A percentile compares a stretch with the other conserved stretches of the same genome.
phyloP scores from a whole-genome alignment of 208 protist genomes.

The Kentomonas sorsogonicus region DNA sequence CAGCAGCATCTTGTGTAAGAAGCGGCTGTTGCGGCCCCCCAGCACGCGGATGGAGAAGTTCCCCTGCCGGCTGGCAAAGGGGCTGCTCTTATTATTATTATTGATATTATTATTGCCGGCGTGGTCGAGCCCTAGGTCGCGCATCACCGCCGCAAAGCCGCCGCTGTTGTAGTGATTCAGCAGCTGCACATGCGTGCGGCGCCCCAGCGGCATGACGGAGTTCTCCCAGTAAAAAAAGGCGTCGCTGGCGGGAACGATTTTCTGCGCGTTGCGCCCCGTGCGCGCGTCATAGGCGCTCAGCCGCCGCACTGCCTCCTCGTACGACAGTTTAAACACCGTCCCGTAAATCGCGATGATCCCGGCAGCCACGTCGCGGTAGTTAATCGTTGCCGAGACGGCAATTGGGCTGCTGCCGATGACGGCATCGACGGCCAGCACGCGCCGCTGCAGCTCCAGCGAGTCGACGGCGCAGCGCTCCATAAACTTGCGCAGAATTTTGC shows the following conservation, averaged over 20 bases:
- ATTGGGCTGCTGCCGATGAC: slow-evolving; percentile 46
- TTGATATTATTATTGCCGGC: too few relatives aligned
- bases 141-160: too few relatives aligned
- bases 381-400: too few relatives aligned
- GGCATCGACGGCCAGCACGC: slow-evolving; percentile 38
- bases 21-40: slow-evolving; percentile 47
- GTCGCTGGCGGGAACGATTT: slow-evolving; percentile 65
- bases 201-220: slow-evolving; percentile 49
- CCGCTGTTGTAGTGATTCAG: too few relatives aligned
- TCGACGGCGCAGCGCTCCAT: slow-evolving; percentile 69
- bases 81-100: too few relatives aligned
- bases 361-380: slow-evolving; percentile 50
- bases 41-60: slow-evolving; percentile 73
- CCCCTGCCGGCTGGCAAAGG: too few relatives aligned
- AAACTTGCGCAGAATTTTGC: slow-evolving; percentile 80
- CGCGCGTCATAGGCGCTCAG: slow-evolving; percentile 47
- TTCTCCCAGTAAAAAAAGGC: slow-evolving; percentile 77
- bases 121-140: too few relatives aligned
- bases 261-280: slow-evolving; percentile 39
- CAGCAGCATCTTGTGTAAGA: slow-evolving; percentile 75
- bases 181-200: too few relatives aligned
- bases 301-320: slow-evolving; percentile 43
- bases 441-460: slow-evolving; percentile 57
- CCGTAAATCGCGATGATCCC: slow-evolving; percentile 72
- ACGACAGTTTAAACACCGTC: slow-evolving; percentile 61